Evolutionary conservation across 345 rosid species (phyloP).

Genomic region (Gossypium mustelinum): DNA sequence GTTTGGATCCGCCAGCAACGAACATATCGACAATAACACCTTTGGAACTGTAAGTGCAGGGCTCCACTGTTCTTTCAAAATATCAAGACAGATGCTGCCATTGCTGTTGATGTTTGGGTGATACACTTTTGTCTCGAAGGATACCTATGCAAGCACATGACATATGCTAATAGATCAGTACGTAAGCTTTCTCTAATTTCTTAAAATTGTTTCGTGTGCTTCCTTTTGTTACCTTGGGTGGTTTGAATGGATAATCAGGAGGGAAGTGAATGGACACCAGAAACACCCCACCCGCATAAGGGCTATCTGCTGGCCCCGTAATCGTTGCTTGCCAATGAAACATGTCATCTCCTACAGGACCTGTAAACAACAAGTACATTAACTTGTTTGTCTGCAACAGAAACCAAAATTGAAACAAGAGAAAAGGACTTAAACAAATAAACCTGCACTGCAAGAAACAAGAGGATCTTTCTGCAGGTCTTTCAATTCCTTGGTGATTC

Average conservation of each 20-base stretch:
- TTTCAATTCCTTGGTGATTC: background rate
- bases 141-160: background rate
- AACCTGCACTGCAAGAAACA: background rate
- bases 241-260: background rate
- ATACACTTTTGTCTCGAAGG: background rate
- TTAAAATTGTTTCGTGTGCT: no score
- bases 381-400: background rate
- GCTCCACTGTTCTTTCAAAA: constrained; percentile 1
- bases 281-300: background rate
- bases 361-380: background rate
- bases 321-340: constrained; percentile 1
- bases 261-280: background rate
- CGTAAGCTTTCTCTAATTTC: no score
- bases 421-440: background rate
- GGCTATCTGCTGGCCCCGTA: background rate
- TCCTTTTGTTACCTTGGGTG: background rate
- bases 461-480: background rate
- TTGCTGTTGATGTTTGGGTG: background rate
- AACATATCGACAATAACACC: background rate
- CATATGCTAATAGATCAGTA: no score
- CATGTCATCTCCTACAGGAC: background rate
- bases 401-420: no score
- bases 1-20: background rate
- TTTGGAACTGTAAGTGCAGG: background rate
- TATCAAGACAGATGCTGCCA: background rate